Evolutionary conservation across 495 filamentous ascomycete species (phyloP).

Genomic region (Amphirosellinia nigrospora): DNA sequence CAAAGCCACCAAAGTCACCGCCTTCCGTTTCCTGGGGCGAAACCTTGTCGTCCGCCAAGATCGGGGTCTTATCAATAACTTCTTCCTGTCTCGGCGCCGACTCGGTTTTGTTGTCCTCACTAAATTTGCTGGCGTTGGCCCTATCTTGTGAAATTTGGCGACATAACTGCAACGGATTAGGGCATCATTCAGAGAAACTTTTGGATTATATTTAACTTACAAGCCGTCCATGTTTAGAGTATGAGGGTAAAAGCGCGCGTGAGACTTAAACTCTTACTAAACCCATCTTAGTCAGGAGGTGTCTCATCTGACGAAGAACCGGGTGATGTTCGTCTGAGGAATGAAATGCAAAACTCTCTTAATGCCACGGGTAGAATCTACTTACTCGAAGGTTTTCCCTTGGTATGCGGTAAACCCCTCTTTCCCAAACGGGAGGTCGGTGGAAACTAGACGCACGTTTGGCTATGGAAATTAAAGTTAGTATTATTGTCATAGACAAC

Average conservation of each 20-base stretch:
- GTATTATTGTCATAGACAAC: neutral
- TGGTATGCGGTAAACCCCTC: constrained; percentile 87
- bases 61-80: constrained; percentile 57
- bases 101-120: constrained; percentile 50
- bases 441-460: constrained; percentile 92
- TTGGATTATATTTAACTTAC: constrained; percentile 2
- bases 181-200: neutral
- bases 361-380: neutral
- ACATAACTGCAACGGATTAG: constrained; percentile 65
- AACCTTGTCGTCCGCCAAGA: constrained; percentile 51
- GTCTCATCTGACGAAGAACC: neutral
- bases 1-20: constrained; percentile 84
- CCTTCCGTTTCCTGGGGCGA: constrained; percentile 34
- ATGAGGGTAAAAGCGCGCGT: constrained; percentile 70
- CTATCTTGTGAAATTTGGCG: constrained; percentile 93
- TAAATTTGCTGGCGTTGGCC: constrained; percentile 67
- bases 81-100: constrained; percentile 36
- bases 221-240: constrained; percentile 88
- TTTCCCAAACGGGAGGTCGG: constrained; percentile 88
- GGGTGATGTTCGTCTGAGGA: neutral
- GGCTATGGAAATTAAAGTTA: constrained; percentile 46
- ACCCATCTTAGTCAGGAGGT: neutral
- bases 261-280: constrained; percentile 64
- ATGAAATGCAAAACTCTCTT: neutral
- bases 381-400: constrained; percentile 76